Percentiles rank a stretch among this genome's conserved stretches.
Conservation (phyloP, 1,284 basidiomycete genomes). For the Cutaneotrichosporon cavernicola region DNA sequence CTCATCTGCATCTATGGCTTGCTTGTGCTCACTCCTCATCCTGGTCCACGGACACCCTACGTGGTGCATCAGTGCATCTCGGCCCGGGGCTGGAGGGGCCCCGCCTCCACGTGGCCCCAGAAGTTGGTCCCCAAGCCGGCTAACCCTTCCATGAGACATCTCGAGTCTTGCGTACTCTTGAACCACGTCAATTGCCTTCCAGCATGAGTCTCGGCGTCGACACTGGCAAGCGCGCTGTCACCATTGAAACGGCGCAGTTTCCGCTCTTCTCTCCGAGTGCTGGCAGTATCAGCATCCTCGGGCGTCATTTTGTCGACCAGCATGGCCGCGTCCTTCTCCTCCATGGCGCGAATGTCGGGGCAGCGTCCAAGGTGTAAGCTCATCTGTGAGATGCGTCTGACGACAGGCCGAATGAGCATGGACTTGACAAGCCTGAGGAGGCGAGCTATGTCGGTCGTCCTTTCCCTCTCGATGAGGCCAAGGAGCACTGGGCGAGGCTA, state of each 20-base stretch:
- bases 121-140: not conserved
- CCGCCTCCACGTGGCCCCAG: not conserved
- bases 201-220: conserved; percentile 7
- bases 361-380: conserved; percentile 74
- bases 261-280: conserved; percentile 22
- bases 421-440: conserved; percentile 54
- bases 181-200: not conserved
- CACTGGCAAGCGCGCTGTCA: not conserved
- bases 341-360: conserved; percentile 77
- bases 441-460: conserved; percentile 79
- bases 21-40: not conserved
- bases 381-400: not conserved
- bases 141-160: not conserved
- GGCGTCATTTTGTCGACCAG: conserved; percentile 72
- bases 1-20: not conserved
- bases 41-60: too few species aligned
- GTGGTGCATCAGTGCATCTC: not conserved
- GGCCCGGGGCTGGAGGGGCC: not conserved
- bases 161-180: not conserved
- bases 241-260: not conserved
- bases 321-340: conserved; percentile 73
- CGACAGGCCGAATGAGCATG: conserved; percentile 3
- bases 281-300: conserved; percentile 45
- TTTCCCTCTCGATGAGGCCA: conserved; percentile 78
- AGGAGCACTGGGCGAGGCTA: conserved; percentile 73